Conservation (phyloP, 208 protist species). For the Leishmania guyanensis region DNA sequence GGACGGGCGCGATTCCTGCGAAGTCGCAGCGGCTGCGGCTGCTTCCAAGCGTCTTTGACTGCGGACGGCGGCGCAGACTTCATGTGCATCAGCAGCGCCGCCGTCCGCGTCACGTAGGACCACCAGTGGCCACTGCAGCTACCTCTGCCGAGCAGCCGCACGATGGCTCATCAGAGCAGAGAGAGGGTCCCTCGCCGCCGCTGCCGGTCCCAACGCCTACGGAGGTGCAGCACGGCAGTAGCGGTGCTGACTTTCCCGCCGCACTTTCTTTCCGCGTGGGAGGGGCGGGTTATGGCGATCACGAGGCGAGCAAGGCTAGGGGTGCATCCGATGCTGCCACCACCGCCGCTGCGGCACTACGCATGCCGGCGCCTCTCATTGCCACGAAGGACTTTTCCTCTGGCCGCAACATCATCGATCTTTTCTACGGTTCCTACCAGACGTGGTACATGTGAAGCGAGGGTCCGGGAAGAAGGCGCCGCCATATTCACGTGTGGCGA, state of each 20-base stretch:
- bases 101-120: slow-evolving; percentile 9
- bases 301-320: slow-evolving; percentile 8
- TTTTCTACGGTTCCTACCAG: slow-evolving; percentile 47
- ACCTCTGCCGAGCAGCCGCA: neutral
- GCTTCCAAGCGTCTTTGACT: slow-evolving; percentile 37
- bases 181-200: neutral
- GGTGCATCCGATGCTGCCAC: neutral
- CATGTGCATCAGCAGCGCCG: slow-evolving; percentile 35
- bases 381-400: slow-evolving; percentile 24
- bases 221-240: neutral
- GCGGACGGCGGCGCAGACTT: slow-evolving; percentile 21
- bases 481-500: neutral
- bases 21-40: slow-evolving; percentile 33
- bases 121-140: neutral
- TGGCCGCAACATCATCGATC: slow-evolving; percentile 36
- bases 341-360: neutral
- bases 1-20: slow-evolving; percentile 40
- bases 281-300: neutral
- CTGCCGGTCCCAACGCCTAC: neutral
- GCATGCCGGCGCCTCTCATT: neutral
- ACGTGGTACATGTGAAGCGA: slow-evolving; percentile 47
- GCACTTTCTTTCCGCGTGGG: neutral
- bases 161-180: neutral
- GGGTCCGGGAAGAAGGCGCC: neutral
- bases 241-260: neutral